Evolutionary conservation across 192 early-diverging fungal genomes (phyloP).

Genomic region (Nowakowskiella sp.): DNA sequence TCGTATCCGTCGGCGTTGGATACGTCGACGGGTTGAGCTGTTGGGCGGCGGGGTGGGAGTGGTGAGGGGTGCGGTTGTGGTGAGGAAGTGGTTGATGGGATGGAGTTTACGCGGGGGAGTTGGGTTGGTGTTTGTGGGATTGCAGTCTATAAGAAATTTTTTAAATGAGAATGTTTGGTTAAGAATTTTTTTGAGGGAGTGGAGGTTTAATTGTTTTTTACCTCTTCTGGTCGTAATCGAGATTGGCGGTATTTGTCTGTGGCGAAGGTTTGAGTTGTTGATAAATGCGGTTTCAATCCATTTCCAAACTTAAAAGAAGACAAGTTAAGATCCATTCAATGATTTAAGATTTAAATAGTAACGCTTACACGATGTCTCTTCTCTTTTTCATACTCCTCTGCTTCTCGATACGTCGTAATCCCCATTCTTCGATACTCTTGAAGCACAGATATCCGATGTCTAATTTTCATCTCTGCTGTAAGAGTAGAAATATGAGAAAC

Average conservation of each 20-base stretch:
- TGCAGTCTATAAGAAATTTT: too few relatives aligned
- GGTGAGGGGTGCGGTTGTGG: conserved; percentile 3
- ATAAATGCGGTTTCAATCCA: neutral
- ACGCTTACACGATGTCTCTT: conserved; percentile 23
- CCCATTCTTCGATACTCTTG: conserved; percentile 89
- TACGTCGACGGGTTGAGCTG: conserved; percentile 67
- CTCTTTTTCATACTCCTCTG: conserved; percentile 58
- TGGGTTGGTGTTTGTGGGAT: conserved; percentile 1
- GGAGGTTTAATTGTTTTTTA: neutral
- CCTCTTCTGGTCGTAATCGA: neutral
- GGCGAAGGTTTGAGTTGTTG: too few relatives aligned
- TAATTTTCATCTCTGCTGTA: conserved; percentile 66
- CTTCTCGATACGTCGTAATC: conserved; percentile 65
- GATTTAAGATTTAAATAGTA: neutral
- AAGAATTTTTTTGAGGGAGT: too few relatives aligned
- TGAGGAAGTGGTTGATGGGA: conserved; percentile 7
- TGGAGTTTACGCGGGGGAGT: conserved; percentile 8
- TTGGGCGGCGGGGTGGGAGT: conserved; percentile 5
- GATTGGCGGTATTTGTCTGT: too few relatives aligned
- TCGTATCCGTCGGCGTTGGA: conserved; percentile 77
- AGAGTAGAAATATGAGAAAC: neutral
- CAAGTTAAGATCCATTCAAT: neutral
- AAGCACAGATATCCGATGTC: conserved; percentile 71
- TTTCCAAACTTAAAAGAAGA: neutral
- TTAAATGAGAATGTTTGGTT: too few relatives aligned